These are phyloP conservation scores for Boletus bicolor DNA, from an alignment of 768 basidiomycete genomes.

Conservation along the genomic window DNA sequence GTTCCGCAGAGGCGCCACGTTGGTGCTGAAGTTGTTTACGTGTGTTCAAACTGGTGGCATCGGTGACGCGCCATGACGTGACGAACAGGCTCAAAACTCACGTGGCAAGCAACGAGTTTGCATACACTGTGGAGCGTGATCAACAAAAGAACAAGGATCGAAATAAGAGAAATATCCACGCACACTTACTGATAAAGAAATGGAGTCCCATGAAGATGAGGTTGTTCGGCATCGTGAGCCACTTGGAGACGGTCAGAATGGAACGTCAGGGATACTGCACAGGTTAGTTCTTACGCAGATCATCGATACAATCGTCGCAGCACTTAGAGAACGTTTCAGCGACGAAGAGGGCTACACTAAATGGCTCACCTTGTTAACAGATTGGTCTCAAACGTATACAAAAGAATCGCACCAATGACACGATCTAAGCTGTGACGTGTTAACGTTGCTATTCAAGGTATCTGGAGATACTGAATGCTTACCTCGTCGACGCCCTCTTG, in stretches of 20 bases:
- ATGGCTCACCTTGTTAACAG: constrained; percentile 42
- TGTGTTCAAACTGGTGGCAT: constrained; percentile 34
- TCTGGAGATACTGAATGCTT: background rate
- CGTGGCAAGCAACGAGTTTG: constrained; percentile 50
- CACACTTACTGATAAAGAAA: constrained; percentile 52
- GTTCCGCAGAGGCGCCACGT: constrained; percentile 28
- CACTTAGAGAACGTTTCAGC: constrained; percentile 20
- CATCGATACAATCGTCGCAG: constrained; percentile 41
- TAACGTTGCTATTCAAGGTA: background rate
- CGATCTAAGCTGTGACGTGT: constrained; percentile 40
- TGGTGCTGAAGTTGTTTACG: constrained; percentile 32
- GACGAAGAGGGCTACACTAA: background rate
- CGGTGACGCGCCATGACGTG: background rate
- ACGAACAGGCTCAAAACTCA: constrained; percentile 3
- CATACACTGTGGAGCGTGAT: constrained; percentile 37
- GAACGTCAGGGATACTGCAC: background rate
- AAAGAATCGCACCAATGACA: constrained; percentile 44
- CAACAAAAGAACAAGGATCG: background rate
- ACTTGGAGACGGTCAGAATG: constrained; percentile 26
- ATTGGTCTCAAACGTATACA: constrained; percentile 55
- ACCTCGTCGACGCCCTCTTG: constrained; percentile 41
- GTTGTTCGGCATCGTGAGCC: constrained; percentile 45
- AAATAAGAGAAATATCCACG: constrained; percentile 6
- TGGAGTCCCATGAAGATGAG: constrained; percentile 53
- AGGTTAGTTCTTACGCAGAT: constrained; percentile 35